These are phyloP conservation scores for Beauveria scarabaeidicola DNA, from an alignment of 2,329 filamentous ascomycete genomes.

Conservation along the genomic window DNA sequence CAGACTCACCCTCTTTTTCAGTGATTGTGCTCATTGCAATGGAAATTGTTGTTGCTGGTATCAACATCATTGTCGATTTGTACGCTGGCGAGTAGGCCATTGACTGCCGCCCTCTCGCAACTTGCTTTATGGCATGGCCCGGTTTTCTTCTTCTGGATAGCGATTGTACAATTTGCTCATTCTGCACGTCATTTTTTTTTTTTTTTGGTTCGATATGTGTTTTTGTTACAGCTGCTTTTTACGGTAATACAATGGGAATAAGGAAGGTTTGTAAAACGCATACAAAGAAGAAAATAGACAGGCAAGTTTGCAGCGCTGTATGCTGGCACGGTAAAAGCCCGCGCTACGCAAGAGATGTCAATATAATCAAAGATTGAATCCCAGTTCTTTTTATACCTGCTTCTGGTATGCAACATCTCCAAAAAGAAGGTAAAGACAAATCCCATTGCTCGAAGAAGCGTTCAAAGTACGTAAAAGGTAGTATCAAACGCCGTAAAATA, in stretches of 20 bases:
- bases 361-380: neutral
- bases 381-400: neutral
- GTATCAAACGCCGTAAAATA: slow-evolving; percentile 11
- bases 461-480: neutral
- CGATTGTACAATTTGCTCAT: neutral
- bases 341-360: neutral
- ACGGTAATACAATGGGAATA: neutral
- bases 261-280: neutral
- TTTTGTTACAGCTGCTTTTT: neutral
- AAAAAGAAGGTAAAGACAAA: neutral
- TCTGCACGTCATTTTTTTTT: neutral
- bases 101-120: neutral
- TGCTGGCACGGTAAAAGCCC: neutral
- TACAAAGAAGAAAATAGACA: neutral
- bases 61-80: slow-evolving; percentile 92
- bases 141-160: slow-evolving; percentile 7
- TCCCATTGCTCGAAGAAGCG: neutral
- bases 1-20: slow-evolving; percentile 24
- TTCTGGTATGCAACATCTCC: neutral
- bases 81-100: slow-evolving; percentile 43
- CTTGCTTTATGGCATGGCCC: neutral
- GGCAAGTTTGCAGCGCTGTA: neutral
- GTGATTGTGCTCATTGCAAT: slow-evolving; percentile 94
- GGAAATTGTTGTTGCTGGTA: slow-evolving; percentile 83
- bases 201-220: neutral